Evolutionary conservation across 768 basidiomycete genomes (phyloP).

Genomic region (Lactarius pseudohatsudake): DNA sequence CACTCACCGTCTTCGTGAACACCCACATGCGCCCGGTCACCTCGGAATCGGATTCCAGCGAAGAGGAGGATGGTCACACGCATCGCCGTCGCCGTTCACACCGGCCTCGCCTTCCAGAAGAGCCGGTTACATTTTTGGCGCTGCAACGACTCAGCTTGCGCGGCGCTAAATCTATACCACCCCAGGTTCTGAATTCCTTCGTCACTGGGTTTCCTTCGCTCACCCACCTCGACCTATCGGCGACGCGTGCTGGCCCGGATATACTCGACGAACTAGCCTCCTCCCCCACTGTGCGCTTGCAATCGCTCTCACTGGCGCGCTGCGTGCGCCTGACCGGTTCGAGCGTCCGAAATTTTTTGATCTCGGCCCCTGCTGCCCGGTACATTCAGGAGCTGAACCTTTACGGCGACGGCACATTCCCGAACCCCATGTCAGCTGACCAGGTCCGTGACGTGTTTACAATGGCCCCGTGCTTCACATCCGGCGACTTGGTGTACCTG

Average conservation of each 20-base stretch:
- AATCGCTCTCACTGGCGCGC: slow-evolving; percentile 79
- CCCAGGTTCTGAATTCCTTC: slow-evolving; percentile 67
- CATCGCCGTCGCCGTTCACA: slow-evolving; percentile 35
- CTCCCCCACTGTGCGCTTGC: slow-evolving; percentile 64
- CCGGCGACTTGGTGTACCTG: slow-evolving; percentile 76
- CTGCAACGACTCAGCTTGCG: slow-evolving; percentile 78
- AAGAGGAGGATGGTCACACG: slow-evolving; percentile 34
- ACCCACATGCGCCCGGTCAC: slow-evolving; percentile 54
- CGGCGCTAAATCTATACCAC: slow-evolving; percentile 75
- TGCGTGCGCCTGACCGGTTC: slow-evolving; percentile 83
- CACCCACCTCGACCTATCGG: slow-evolving; percentile 54
- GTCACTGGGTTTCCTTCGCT: slow-evolving; percentile 81
- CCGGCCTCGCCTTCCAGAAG: slow-evolving; percentile 44
- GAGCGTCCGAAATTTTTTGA: slow-evolving; percentile 71
- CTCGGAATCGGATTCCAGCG: slow-evolving; percentile 46
- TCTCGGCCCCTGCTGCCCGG: slow-evolving; percentile 61
- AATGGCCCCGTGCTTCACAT: slow-evolving; percentile 75
- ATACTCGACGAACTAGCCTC: slow-evolving; percentile 66
- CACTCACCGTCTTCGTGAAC: slow-evolving; percentile 79
- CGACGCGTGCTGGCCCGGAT: slow-evolving; percentile 77
- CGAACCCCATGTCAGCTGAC: slow-evolving; percentile 62
- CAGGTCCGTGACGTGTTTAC: slow-evolving; percentile 69
- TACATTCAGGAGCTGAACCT: slow-evolving; percentile 77
- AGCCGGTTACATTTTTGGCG: slow-evolving; percentile 62
- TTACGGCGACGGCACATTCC: slow-evolving; percentile 85